Percentiles rank a stretch among this genome's conserved stretches.
These are phyloP conservation scores for Mucor irregularis DNA, from an alignment of 371 early-diverging fungal genomes.

Conservation along the genomic window DNA sequence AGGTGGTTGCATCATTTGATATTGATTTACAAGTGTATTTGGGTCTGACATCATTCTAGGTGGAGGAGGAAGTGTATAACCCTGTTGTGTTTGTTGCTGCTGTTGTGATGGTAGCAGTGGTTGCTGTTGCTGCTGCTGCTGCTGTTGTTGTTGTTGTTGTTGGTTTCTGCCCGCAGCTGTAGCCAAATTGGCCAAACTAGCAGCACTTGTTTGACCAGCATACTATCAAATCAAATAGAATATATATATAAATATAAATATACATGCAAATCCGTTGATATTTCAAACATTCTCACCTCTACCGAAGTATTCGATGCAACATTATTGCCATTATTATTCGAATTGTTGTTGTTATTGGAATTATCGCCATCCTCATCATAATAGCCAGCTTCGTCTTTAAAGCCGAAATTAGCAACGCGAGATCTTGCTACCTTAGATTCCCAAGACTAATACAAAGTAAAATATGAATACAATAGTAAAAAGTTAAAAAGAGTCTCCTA, in stretches of 20 bases:
- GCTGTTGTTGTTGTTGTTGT: not conserved
- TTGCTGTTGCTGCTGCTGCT: not conserved
- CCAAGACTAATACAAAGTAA: constrained; percentile 65
- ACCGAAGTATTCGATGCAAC: constrained; percentile 1
- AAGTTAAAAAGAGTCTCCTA: not conserved
- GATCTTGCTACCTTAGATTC: constrained; percentile 79
- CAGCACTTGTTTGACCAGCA: constrained; percentile 13
- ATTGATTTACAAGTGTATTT: constrained; percentile 15
- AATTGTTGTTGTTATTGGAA: not conserved
- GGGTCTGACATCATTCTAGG: constrained; percentile 21
- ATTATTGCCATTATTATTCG: not conserved
- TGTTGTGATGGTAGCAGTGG: not conserved
- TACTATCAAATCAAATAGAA: not conserved
- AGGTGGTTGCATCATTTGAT: constrained; percentile 15
- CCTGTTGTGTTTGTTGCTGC: constrained; percentile 3
- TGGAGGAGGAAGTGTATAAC: constrained; percentile 2
- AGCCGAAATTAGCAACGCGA: constrained; percentile 74
- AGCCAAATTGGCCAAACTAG: constrained; percentile 24
- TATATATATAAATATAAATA: not conserved
- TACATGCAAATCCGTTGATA: not conserved
- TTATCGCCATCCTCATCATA: constrained; percentile 30
- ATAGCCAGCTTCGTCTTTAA: constrained; percentile 48
- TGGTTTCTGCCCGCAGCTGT: not conserved
- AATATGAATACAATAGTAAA: not conserved
- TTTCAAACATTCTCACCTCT: too few species aligned